A percentile compares a stretch with the other conserved stretches of the same genome.
These are phyloP conservation scores for Mucor lusitanicus DNA, from an alignment of 371 early-diverging fungal species.

Conservation along the genomic window DNA sequence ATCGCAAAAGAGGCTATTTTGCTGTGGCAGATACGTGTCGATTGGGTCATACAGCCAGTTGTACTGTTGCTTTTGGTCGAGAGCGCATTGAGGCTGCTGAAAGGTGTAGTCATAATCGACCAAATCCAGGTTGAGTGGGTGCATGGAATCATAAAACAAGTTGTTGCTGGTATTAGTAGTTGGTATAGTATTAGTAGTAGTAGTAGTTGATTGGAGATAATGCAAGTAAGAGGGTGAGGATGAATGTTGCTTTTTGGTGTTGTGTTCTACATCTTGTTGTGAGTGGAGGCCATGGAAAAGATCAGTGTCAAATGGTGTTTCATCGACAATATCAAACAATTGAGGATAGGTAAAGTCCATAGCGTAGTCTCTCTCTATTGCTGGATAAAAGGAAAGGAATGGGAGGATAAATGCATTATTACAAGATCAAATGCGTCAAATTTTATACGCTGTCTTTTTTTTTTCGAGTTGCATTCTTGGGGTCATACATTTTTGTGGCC, in stretches of 20 bases:
- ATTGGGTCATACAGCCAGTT: constrained; percentile 30
- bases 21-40: constrained; percentile 19
- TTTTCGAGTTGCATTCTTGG: not conserved
- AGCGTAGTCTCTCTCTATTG: not conserved
- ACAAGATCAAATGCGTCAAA: not conserved
- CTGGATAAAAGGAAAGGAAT: constrained; percentile 11
- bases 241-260: constrained; percentile 1
- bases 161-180: not conserved
- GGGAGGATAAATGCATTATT: constrained; percentile 1
- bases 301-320: constrained; percentile 9
- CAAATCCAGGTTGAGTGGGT: constrained; percentile 1
- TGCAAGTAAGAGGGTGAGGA: constrained; percentile 10
- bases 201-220: constrained; percentile 5
- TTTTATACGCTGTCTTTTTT: not conserved
- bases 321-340: constrained; percentile 21
- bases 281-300: constrained; percentile 12
- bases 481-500: not conserved
- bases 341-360: constrained; percentile 26
- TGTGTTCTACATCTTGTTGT: not conserved
- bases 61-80: constrained; percentile 17
- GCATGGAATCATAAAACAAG: constrained; percentile 6
- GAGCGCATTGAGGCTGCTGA: not conserved
- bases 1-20: constrained; percentile 2
- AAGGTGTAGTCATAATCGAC: constrained; percentile 10
- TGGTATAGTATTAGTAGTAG: not conserved